Base-by-base conservation (phyloP, 805 yeast genomes). In the Kodamaea kaohsiungensis region DNA sequence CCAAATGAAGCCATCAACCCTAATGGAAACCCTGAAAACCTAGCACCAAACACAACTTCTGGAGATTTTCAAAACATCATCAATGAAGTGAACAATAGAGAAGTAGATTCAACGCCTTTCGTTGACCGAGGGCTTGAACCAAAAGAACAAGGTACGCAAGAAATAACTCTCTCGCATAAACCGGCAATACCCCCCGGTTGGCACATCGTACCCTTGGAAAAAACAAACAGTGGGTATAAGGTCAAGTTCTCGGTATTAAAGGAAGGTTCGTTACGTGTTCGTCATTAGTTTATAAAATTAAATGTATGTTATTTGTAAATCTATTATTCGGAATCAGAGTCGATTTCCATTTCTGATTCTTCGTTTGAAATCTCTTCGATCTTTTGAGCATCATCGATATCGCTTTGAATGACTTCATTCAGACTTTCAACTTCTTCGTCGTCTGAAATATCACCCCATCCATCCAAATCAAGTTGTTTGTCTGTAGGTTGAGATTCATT, bases 261-360 rank as follows among this genome's bases (percentile, higher is more conserved):
- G 37, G 48, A 45, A 17, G 53, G 46, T 18, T 33, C 22, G 47
- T 27, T 46, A 40, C 33, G 19, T 18, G 35, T 35, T 25, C 19
- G 38, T 12, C 39, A n/a, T 43, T 25, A 37, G 43, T 17, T 12
- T 22, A 40, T 40, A 15, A 16, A 16, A 15, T 13, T 38, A 15
- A 38, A 38, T 38, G 9, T 3, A 17, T 43, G 25, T 43, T 43
- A 13, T 8, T 2, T 43, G 30, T 43, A 43, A n/a, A 18, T 18
- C 25, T 16, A 42, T 13, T n/a, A 66, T 13, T 65, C 70, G 48
- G 66, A 63, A 55, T 67, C 70, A 53, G 65, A 65, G 35, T 67
- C 69, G 52, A 66, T 62, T 22, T 66, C 68, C 57, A 64, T 46
- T 22, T 16, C 40, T 22, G 18, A 37, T 18, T 37, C n/a, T 45